phyloP scores from a whole-genome alignment of 2,329 filamentous ascomycete species.

The Fusarium nurragi region DNA sequence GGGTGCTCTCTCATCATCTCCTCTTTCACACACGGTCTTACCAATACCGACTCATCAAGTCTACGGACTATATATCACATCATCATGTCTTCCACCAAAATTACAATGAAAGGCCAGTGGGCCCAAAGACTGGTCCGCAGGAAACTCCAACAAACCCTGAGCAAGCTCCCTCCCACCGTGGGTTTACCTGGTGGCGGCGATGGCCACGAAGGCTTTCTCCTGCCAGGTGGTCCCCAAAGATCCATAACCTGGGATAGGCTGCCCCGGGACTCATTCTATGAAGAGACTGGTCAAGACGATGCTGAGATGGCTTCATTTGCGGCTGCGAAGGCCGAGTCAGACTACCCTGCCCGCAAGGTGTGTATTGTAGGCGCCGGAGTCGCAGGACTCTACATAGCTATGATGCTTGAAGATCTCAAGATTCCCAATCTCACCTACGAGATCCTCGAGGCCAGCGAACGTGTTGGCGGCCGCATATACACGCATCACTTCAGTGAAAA shows the following conservation, averaged over 20 bases:
- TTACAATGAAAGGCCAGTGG: background rate
- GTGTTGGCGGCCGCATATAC: background rate
- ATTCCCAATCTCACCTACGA: background rate
- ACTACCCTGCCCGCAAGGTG: background rate
- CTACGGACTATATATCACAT: background rate
- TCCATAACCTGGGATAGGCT: background rate
- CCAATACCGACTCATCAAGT: too few species aligned
- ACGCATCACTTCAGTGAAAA: conserved; percentile 24
- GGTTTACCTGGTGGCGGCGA: background rate
- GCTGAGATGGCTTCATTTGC: background rate
- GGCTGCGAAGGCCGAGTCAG: background rate
- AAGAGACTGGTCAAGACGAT: background rate
- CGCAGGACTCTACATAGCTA: background rate
- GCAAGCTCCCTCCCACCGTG: background rate
- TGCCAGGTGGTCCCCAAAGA: background rate
- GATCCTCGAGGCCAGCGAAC: background rate
- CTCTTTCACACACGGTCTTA: background rate
- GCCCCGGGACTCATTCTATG: background rate
- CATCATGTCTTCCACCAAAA: background rate
- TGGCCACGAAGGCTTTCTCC: background rate
- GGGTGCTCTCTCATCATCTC: too few species aligned
- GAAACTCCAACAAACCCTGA: background rate
- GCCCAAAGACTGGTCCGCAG: background rate
- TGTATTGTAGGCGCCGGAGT: background rate
- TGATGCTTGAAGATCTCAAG: background rate